Conservation (phyloP, 1,139 yeast species). For the Geotrichum reessii region DNA sequence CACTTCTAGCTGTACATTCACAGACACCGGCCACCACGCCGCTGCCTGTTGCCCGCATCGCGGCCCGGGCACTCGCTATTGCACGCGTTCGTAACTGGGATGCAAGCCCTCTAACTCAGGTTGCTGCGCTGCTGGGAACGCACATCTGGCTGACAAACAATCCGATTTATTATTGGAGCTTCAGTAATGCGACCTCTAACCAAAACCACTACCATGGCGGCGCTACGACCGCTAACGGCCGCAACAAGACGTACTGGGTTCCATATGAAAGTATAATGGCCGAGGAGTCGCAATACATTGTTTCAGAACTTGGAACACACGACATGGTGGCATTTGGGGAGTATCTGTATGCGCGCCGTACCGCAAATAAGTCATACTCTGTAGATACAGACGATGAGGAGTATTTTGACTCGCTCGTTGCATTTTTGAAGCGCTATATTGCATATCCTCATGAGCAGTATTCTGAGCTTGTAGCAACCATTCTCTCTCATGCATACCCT, state of each 20-base stretch:
- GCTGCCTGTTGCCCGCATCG: conserved; percentile 4
- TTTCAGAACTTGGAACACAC: conserved; percentile 3
- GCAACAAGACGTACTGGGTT: conserved; percentile 7
- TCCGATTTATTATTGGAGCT: conserved; percentile 15
- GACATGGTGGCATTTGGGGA: conserved; percentile 9
- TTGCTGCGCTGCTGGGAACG: conserved; percentile 15
- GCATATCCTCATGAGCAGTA: conserved; percentile 25
- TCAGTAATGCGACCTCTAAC: conserved; percentile 1
- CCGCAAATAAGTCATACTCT: neutral
- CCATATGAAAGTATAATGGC: conserved; percentile 11
- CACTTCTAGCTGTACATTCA: conserved; percentile 11
- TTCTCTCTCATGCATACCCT: conserved; percentile 4
- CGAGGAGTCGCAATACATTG: conserved; percentile 15
- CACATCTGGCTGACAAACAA: conserved; percentile 15
- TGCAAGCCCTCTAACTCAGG: neutral
- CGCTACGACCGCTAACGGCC: neutral
- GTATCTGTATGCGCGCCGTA: neutral
- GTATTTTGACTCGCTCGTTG: conserved; percentile 7
- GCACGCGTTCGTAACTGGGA: conserved; percentile 4
- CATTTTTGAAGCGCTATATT: conserved; percentile 23
- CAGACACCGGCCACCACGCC: conserved; percentile 12
- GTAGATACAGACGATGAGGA: neutral
- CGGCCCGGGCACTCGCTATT: conserved; percentile 9
- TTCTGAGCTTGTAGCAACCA: conserved; percentile 21
- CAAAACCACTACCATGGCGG: neutral